Evolutionary conservation across 768 basidiomycete species (phyloP).

Genomic region (Leccinum broughii): DNA sequence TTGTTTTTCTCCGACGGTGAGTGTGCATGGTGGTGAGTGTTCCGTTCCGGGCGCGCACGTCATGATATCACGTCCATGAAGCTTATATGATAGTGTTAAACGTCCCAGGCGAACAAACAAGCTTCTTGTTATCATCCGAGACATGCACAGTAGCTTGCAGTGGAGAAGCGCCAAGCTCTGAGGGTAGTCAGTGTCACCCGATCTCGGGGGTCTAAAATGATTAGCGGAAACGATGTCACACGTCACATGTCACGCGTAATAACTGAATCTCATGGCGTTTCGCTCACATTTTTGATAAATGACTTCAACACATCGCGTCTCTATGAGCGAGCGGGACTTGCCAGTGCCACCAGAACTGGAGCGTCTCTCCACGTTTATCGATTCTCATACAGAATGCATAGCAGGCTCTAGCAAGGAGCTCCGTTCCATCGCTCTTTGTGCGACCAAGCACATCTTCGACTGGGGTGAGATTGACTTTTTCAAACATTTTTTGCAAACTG

Average conservation of each 20-base stretch:
- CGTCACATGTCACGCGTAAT: background rate
- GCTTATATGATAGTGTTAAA: background rate
- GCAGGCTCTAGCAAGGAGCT: constrained; percentile 55
- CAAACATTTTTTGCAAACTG: constrained; percentile 4
- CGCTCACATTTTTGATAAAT: background rate
- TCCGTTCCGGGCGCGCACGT: background rate
- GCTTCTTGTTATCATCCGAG: background rate
- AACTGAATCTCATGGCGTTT: background rate
- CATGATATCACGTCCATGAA: background rate
- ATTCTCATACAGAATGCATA: constrained; percentile 53
- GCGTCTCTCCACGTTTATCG: constrained; percentile 54
- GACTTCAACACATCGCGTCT: background rate
- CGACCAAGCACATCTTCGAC: constrained; percentile 77
- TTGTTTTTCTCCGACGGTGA: background rate
- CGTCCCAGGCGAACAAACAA: background rate
- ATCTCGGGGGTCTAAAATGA: background rate
- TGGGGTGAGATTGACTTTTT: constrained; percentile 49
- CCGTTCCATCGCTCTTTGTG: constrained; percentile 56
- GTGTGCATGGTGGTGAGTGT: background rate
- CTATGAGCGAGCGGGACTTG: constrained; percentile 22
- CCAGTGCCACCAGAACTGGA: constrained; percentile 44
- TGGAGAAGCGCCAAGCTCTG: background rate
- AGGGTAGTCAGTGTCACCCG: background rate
- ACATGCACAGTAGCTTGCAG: background rate
- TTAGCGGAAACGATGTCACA: background rate